Base-by-base conservation (phyloP, 495 filamentous ascomycete genomes). In the Penicillium diatomitis region DNA sequence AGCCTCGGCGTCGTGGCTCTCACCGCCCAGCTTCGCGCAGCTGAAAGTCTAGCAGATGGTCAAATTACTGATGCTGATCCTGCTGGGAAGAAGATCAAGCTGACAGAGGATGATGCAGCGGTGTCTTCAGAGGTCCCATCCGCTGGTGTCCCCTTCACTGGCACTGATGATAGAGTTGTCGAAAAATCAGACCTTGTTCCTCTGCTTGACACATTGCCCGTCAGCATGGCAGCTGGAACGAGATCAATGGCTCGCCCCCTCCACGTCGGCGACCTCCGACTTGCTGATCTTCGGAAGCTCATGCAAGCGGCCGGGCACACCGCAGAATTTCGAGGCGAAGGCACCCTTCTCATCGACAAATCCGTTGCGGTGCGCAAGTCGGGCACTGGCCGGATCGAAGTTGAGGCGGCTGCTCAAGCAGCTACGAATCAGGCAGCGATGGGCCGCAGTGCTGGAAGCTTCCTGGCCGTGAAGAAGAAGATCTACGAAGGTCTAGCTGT, bases 261-360 rank as follows among this genome's bases (percentile, higher is more conserved):
- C 8, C 94, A 97, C 61, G 94, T 97, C 27, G 92, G 92, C 48
- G 92, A 99, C 58, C 72, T 97, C 11, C 77, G 92, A 11, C 76
- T 99, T 9, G 89, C 92, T 0, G 90, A 96, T 62, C 68, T 99
- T 43, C 76, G 94, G 41, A 84, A 85, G 53, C 78, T 88, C 29
- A 84, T 99, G 81, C 82, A 87, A 47, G 74, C 75, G 11, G 77
- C 84, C 20, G 90, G 91, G 2, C 88, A 96, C 64, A 87, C 74
- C 30, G 91, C 90, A 3, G 92, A 96, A 66, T 97, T 97, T 64
- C 77, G 87, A 32, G 92, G 92, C 11, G 94, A 96, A 65, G 92
- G 92, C 41, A 95, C 86, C 2, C 70, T 97, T 55, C 69, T 99
- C 27, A 83, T 99, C 44, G 90, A 97, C 55, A 87, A 86, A 10